Conservation (phyloP, 1,284 basidiomycete genomes). For the Microbotryomycetes sp. region DNA sequence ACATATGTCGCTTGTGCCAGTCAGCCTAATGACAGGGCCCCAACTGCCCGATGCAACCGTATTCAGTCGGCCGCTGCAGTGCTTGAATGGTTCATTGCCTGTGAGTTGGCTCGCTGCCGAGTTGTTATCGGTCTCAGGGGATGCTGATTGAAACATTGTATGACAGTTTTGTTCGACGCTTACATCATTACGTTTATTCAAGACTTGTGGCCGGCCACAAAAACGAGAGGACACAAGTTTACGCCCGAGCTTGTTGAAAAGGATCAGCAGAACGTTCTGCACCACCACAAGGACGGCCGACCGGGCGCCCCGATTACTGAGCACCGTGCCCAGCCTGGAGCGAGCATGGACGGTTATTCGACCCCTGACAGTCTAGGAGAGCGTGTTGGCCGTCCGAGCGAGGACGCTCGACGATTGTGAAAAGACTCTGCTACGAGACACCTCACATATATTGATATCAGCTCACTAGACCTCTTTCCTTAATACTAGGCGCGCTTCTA, state of each 20-base stretch:
- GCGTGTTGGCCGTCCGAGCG: neutral
- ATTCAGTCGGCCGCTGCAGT: constrained; percentile 45
- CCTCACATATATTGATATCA: too few species aligned
- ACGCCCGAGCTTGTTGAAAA: constrained; percentile 14
- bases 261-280: constrained; percentile 23
- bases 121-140: neutral
- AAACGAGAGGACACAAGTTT: constrained; percentile 34
- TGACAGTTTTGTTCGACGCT: constrained; percentile 40
- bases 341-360: neutral
- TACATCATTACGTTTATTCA: constrained; percentile 41
- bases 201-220: constrained; percentile 42
- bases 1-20: constrained; percentile 41
- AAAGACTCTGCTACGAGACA: too few species aligned
- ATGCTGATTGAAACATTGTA: constrained; percentile 44
- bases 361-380: neutral
- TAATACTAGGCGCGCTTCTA: too few species aligned
- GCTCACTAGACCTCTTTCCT: too few species aligned
- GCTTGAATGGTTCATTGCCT: constrained; percentile 40
- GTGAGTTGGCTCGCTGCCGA: neutral
- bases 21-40: constrained; percentile 15
- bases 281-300: constrained; percentile 20
- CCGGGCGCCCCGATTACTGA: constrained; percentile 2
- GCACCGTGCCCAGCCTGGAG: neutral
- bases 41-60: constrained; percentile 39
- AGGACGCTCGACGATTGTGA: too few species aligned